A percentile compares a stretch with the other conserved stretches of the same genome.
These are phyloP conservation scores for Xerocomellus intermedius DNA, from an alignment of 768 basidiomycete species.

Conservation along the genomic window DNA sequence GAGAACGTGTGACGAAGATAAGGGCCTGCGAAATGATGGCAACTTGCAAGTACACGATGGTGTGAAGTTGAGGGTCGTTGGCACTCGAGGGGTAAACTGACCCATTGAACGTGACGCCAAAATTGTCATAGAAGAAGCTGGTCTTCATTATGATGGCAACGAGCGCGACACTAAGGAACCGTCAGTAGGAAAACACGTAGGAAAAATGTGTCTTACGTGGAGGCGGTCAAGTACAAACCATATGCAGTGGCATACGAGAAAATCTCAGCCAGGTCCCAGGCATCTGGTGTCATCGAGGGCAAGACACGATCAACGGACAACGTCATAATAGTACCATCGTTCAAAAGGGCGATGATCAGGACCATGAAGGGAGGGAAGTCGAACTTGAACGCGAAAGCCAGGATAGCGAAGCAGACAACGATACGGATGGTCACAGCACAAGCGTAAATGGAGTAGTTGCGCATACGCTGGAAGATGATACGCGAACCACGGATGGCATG, in stretches of 20 bases:
- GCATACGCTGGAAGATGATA: slow-evolving; percentile 99
- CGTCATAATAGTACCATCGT: slow-evolving; percentile 99
- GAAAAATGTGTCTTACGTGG: slow-evolving; percentile 63
- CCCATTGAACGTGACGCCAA: slow-evolving; percentile 61
- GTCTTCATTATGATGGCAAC: slow-evolving; percentile 86
- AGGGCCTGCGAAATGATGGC: slow-evolving; percentile 99
- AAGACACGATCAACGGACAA: slow-evolving; percentile 93
- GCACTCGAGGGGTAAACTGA: slow-evolving; percentile 20
- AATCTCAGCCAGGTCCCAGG: slow-evolving; percentile 96
- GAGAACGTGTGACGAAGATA: slow-evolving; percentile 94
- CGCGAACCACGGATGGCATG: slow-evolving; percentile 98
- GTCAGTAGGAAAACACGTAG: slow-evolving; percentile 9
- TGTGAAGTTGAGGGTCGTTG: slow-evolving; percentile 79
- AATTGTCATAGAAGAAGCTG: slow-evolving; percentile 84
- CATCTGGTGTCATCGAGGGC: slow-evolving; percentile 89
- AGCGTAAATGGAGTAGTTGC: slow-evolving; percentile 98
- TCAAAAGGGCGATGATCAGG: slow-evolving; percentile 93
- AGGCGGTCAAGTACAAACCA: slow-evolving; percentile 88
- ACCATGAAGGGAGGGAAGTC: slow-evolving; percentile 99
- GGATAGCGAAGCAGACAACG: slow-evolving; percentile 93
- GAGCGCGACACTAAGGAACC: slow-evolving; percentile 58
- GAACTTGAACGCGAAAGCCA: slow-evolving; percentile 95
- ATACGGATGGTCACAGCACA: slow-evolving; percentile 98
- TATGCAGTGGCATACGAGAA: slow-evolving; percentile 95
- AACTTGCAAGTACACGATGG: slow-evolving; percentile 92